phyloP scores from a whole-genome alignment of 257 asterid genomes.

The Linderniella brevidens region DNA sequence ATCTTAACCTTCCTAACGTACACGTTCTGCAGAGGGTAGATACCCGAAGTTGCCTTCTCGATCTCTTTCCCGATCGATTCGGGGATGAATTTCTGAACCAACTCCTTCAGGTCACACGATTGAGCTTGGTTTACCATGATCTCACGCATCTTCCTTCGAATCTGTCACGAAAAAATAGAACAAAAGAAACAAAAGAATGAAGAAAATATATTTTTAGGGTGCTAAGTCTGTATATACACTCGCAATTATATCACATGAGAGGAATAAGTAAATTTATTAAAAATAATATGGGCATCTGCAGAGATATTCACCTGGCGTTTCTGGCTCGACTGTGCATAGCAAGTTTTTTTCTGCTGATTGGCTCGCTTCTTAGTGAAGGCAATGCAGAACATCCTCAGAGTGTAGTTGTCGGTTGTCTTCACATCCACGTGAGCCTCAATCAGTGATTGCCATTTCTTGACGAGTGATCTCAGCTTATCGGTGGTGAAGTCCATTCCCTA shows the following conservation, averaged over 20 bases:
- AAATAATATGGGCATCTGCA: neutral
- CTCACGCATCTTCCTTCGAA: slow-evolving; percentile 76
- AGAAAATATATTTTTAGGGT: neutral
- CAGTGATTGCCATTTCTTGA: slow-evolving; percentile 45
- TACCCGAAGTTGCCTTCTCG: slow-evolving; percentile 64
- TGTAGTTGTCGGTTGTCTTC: slow-evolving; percentile 57
- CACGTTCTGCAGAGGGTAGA: slow-evolving; percentile 72
- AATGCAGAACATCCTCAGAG: slow-evolving; percentile 67
- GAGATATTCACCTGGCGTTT: slow-evolving; percentile 41
- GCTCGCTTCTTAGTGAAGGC: slow-evolving; percentile 76
- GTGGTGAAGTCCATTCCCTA: slow-evolving; percentile 67
- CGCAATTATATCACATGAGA: too few relatives aligned
- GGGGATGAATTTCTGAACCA: slow-evolving; percentile 70
- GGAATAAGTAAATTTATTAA: too few relatives aligned
- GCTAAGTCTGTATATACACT: too few relatives aligned
- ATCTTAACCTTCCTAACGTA: slow-evolving; percentile 68
- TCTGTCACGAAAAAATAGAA: slow-evolving; percentile 18
- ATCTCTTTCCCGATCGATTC: slow-evolving; percentile 77
- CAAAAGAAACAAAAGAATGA: neutral
- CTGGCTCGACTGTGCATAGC: slow-evolving; percentile 77
- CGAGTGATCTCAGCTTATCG: slow-evolving; percentile 49
- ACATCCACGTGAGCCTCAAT: slow-evolving; percentile 85
- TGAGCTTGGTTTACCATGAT: slow-evolving; percentile 67
- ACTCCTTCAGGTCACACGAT: slow-evolving; percentile 56
- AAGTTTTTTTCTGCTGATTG: slow-evolving; percentile 77